Percentiles rank a stretch among this genome's conserved stretches.
Evolutionary conservation across 2,329 filamentous ascomycete genomes (phyloP).

Genomic region (Clonostachys rosea): DNA sequence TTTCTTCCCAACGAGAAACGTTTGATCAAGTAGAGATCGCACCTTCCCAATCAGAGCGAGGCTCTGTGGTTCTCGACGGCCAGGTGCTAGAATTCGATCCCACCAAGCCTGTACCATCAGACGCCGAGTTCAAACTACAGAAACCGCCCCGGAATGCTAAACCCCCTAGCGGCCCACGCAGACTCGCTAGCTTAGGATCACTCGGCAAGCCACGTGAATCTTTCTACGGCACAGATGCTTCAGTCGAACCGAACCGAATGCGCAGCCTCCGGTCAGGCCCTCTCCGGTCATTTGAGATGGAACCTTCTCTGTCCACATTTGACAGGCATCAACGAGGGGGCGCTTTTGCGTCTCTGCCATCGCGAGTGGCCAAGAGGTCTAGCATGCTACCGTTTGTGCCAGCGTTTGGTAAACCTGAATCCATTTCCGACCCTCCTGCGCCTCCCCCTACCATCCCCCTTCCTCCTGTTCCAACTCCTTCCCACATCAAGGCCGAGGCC

Average conservation of each 20-base stretch:
- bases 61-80: too few species aligned
- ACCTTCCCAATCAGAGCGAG: too few species aligned
- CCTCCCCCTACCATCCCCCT: conserved; percentile 21
- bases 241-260: too few species aligned
- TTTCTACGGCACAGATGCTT: too few species aligned
- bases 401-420: conserved; percentile 9
- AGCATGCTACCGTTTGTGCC: conserved; percentile 10
- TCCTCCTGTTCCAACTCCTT: conserved; percentile 19
- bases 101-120: too few species aligned
- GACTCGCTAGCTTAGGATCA: conserved; percentile 21
- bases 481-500: conserved; percentile 11
- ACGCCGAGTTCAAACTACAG: too few species aligned
- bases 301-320: conserved; percentile 11
- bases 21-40: too few species aligned
- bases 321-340: conserved; percentile 7
- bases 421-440: conserved; percentile 6
- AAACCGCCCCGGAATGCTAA: too few species aligned
- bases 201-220: conserved; percentile 16
- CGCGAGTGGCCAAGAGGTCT: conserved; percentile 5
- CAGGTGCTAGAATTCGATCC: too few species aligned
- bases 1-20: too few species aligned
- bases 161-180: conserved; percentile 6
- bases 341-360: conserved; percentile 18
- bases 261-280: neutral
- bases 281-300: conserved; percentile 6